Base-by-base conservation (phyloP, 331 rosid genomes). In the Quercus lobata region DNA sequence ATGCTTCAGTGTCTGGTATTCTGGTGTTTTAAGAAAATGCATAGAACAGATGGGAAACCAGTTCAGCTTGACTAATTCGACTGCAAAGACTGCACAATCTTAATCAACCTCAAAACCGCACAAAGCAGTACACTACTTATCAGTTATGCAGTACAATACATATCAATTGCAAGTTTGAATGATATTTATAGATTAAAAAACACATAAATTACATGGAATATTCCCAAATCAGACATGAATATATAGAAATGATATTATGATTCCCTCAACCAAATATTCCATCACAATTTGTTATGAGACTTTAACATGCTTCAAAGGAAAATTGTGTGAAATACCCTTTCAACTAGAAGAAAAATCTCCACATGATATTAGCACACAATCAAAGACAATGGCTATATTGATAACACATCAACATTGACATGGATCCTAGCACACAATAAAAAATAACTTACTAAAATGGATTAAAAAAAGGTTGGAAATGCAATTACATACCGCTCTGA, bases 401-500 rank as follows among this genome's bases (percentile, higher is more conserved):
- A 27, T 19, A 30, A 10, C 41, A 63, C 18, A 63, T 63, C 41
- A 30, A 27, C 21, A 63, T 27, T 29, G 71, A 65, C 71, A 29
- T 29, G 41, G 8, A 29, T 63, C 70, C 21, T 63, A 63, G 11
- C 5, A 30, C 30, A 61, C 6, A 63, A 63, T 27, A 27, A 14
- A 3, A 7, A 11, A 63, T 29, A 65, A 29, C 21, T 30, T 2
- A 65, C 14, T 30, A 15, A 65, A 65, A 65, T 30, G 22, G 71
- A 30, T 4, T 2, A 30, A 11, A 16, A 63, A 29, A 7, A 29
- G 63, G 24, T 17, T 24, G 55, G 66, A 76, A 57, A 37, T 27
- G 21, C 60, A 66, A 29, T 57, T 68, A 74, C 86, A 30, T 91
- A 91, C 97, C 88, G 81, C 84, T 72, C 89, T 71, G 93, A 73